Base-by-base conservation (phyloP, 192 early-diverging fungal genomes). In the Podila verticillata region DNA sequence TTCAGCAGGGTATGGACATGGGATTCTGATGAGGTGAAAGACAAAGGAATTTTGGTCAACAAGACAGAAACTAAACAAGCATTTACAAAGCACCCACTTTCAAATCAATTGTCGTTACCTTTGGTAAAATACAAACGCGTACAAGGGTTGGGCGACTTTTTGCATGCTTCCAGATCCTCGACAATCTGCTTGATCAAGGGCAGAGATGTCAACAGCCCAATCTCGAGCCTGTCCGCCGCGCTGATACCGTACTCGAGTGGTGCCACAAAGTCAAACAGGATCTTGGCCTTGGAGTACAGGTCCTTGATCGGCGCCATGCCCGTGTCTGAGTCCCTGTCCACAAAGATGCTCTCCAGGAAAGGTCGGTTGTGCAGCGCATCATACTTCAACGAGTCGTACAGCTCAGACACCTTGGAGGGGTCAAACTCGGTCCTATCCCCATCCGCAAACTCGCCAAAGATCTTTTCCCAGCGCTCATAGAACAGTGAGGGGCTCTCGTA, bases 381-480 rank as follows among this genome's bases (percentile, higher is more conserved):
- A 70, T 96, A 98, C 73, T 99, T 99, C 26, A 98, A 82, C 35
- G 96, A 96, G 74, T 99, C 97, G 72, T 98, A 97, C 7, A 99
- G 85, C 71, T 97, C 95, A 17, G 95, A 95, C 7, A 96, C 91
- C 74, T 96, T 96, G 35, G 94, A 93, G 0, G 96, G 94, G 65
- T 94, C 92, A 73, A 89, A 92, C 26, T 86, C 73, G 13, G 84
- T 66, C n/a, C 79, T 69, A 10, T 86, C 86, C 26, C 68, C 83
- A 67, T 74, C 70, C 66, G 89, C 92, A 82, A 97, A 97, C 63
- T 96, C 94, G n/a, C 84, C 83, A 71, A 99, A 94, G 30, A 99
- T 87, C 74, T 99, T 99, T 77, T 97, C 96, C 97, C 97, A 99
- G 17, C 97, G 89, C 84, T 99, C 97, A 65, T 89, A 88, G 69